Percentiles rank a stretch among this genome's conserved stretches.
phyloP scores from a whole-genome alignment of 2,329 filamentous ascomycete genomes.

The Colletotrichum nymphaeae region DNA sequence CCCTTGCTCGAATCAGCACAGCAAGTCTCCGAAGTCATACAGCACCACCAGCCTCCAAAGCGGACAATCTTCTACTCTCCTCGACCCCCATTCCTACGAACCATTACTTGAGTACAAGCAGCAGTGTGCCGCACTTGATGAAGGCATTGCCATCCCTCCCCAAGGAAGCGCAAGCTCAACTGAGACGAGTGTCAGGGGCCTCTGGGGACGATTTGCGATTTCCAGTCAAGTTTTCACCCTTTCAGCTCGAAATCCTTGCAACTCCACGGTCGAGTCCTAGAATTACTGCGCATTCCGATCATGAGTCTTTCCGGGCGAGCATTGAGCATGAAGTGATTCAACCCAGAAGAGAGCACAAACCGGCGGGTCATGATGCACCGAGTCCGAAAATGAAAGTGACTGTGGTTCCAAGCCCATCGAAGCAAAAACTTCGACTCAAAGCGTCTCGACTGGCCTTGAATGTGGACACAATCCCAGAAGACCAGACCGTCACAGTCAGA shows the following conservation, averaged over 20 bases:
- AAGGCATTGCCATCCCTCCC: slow-evolving; percentile 62
- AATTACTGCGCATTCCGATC: slow-evolving; percentile 16
- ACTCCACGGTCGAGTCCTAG: slow-evolving; percentile 19
- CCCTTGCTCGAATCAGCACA: slow-evolving; percentile 39
- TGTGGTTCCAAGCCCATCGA: slow-evolving; percentile 26
- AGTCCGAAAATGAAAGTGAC: not conserved
- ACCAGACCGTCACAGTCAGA: slow-evolving; percentile 13
- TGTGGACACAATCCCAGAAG: not conserved
- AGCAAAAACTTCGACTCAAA: slow-evolving; percentile 44
- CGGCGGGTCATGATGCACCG: slow-evolving; percentile 14
- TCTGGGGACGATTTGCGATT: slow-evolving; percentile 8
- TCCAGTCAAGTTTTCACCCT: slow-evolving; percentile 33
- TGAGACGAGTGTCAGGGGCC: not conserved
- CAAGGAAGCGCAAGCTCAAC: slow-evolving; percentile 35
- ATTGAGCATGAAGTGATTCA: slow-evolving; percentile 3
- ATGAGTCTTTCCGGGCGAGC: slow-evolving; percentile 25
- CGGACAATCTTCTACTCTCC: slow-evolving; percentile 47
- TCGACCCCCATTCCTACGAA: slow-evolving; percentile 62
- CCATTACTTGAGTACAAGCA: slow-evolving; percentile 57
- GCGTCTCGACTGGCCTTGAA: slow-evolving; percentile 22
- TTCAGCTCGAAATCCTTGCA: slow-evolving; percentile 32
- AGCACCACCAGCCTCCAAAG: not conserved
- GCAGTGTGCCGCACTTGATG: slow-evolving; percentile 63
- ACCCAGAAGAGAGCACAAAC: not conserved
- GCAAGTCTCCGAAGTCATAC: slow-evolving; percentile 17